phyloP scores from a whole-genome alignment of 495 filamentous ascomycete genomes.

The Aspergillus ellipticus region DNA sequence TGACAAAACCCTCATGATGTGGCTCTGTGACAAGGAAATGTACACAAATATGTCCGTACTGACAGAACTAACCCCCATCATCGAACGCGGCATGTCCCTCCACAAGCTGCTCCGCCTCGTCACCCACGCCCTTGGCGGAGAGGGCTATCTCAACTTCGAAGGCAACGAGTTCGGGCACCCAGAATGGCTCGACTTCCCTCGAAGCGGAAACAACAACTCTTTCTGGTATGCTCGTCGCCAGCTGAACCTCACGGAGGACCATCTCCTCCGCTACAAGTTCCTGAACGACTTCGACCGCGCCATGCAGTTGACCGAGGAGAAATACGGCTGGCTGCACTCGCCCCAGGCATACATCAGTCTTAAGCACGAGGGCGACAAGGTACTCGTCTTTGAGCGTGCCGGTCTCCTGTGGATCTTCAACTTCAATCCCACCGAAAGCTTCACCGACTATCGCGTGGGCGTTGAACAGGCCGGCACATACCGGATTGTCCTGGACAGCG shows the following conservation, averaged over 20 bases:
- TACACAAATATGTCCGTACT: slow-evolving; percentile 96
- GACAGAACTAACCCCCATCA: slow-evolving; percentile 78
- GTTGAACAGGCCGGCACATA: slow-evolving; percentile 84
- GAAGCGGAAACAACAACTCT: slow-evolving; percentile 89
- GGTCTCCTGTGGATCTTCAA: slow-evolving; percentile 94
- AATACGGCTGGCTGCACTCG: slow-evolving; percentile 89
- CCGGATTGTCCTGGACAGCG: slow-evolving; percentile 79
- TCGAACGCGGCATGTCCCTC: slow-evolving; percentile 83
- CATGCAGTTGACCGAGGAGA: slow-evolving; percentile 83
- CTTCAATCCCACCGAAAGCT: slow-evolving; percentile 85
- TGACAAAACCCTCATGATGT: slow-evolving; percentile 94
- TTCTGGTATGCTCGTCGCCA: slow-evolving; percentile 97
- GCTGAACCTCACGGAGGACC: slow-evolving; percentile 87
- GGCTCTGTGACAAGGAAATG: slow-evolving; percentile 94
- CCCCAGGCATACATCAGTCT: slow-evolving; percentile 86
- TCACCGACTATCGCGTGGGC: slow-evolving; percentile 87
- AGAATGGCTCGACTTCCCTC: slow-evolving; percentile 98
- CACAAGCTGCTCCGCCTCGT: slow-evolving; percentile 97
- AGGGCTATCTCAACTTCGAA: slow-evolving; percentile 97
- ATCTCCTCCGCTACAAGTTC: slow-evolving; percentile 80
- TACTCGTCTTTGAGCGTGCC: slow-evolving; percentile 91
- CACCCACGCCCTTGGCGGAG: slow-evolving; percentile 91
- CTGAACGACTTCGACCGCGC: slow-evolving; percentile 91
- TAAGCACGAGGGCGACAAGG: slow-evolving; percentile 93
- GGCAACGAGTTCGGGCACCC: slow-evolving; percentile 99